Evolutionary conservation across 352 stramenopile species (phyloP).

Genomic region (Pythium aquatile): DNA sequence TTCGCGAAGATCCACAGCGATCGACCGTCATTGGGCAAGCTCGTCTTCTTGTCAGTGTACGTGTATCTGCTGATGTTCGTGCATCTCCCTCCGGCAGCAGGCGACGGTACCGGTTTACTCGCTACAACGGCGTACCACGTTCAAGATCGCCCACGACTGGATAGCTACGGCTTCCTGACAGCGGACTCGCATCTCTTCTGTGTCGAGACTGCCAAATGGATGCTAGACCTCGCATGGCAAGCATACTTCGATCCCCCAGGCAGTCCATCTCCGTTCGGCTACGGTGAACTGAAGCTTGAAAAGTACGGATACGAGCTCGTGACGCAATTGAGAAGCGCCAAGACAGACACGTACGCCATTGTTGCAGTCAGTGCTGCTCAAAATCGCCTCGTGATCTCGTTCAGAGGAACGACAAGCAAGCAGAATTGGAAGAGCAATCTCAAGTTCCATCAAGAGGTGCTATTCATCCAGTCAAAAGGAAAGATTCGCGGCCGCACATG

Average conservation of each 20-base stretch:
- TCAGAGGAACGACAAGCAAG: constrained; percentile 83
- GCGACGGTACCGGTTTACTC: constrained; percentile 47
- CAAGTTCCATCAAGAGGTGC: constrained; percentile 72
- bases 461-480: constrained; percentile 75
- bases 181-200: constrained; percentile 83
- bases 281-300: constrained; percentile 72
- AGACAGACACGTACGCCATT: constrained; percentile 77
- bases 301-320: constrained; percentile 81
- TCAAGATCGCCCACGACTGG: constrained; percentile 55
- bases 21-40: constrained; percentile 56
- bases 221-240: constrained; percentile 84
- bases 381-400: constrained; percentile 79
- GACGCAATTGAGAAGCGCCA: constrained; percentile 66
- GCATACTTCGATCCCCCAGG: constrained; percentile 85
- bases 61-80: constrained; percentile 86
- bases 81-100: constrained; percentile 60
- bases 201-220: constrained; percentile 79
- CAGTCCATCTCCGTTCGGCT: constrained; percentile 70
- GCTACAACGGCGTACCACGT: constrained; percentile 73
- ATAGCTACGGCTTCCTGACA: constrained; percentile 62
- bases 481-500: constrained; percentile 51
- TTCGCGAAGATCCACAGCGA: constrained; percentile 60
- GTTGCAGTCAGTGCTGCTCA: constrained; percentile 56
- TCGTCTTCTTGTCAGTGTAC: constrained; percentile 81
- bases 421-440: constrained; percentile 90